Evolutionary conservation across 163 green algal species (phyloP).

Genomic region (Chlorella variabilis): DNA sequence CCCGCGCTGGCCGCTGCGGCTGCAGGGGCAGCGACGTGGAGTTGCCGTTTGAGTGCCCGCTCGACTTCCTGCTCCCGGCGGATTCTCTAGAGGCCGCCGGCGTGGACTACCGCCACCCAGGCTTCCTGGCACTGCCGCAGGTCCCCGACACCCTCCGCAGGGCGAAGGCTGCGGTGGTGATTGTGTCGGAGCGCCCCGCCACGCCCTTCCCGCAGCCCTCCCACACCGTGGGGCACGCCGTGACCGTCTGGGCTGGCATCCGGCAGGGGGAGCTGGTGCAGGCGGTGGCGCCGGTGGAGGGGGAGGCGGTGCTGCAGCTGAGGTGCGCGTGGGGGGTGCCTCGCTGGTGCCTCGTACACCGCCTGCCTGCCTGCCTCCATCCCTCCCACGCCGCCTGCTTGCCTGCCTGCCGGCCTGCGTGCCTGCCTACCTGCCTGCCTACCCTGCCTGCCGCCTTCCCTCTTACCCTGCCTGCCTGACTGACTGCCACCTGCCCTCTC

Average conservation of each 20-base stretch:
- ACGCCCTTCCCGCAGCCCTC: neutral
- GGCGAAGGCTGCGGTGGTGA: neutral
- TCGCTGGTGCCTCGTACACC: too few relatives aligned
- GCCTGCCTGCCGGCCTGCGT: neutral
- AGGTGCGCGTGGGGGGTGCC: neutral
- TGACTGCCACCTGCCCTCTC: neutral
- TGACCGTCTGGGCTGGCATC: slow-evolving; percentile 8
- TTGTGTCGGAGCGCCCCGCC: neutral
- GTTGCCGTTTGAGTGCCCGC: slow-evolving; percentile 10
- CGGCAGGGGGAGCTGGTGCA: neutral
- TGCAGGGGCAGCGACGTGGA: slow-evolving; percentile 29
- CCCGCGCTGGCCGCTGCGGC: too few relatives aligned
- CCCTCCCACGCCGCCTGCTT: too few relatives aligned
- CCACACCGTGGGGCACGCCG: slow-evolving; percentile 4
- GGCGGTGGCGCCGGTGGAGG: neutral
- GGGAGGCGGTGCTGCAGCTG: neutral
- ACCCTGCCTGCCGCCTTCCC: neutral
- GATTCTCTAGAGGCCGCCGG: neutral
- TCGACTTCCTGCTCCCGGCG: neutral
- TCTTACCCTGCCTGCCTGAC: neutral
- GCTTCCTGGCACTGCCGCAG: neutral
- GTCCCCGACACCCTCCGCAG: slow-evolving; percentile 3
- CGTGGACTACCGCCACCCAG: slow-evolving; percentile 1
- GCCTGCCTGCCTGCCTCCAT: too few relatives aligned
- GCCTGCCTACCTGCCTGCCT: too few relatives aligned